Base-by-base conservation (phyloP, 225 moss, liverwort and hornwort genomes). In the Antitrichia curtipendula region DNA sequence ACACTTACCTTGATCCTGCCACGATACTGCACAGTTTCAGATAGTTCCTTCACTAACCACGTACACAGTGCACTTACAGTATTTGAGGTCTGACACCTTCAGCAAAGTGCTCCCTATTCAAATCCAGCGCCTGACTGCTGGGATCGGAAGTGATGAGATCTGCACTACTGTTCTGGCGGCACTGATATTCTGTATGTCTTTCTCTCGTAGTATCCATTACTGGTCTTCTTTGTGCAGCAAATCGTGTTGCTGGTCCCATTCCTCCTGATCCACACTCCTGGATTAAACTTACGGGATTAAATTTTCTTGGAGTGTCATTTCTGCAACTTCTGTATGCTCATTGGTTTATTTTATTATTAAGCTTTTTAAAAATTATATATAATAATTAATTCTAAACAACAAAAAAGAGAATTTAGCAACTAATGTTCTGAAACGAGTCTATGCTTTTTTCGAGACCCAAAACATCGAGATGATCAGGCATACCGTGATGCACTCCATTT, bases 161-260 rank as follows among this genome's bases (percentile, higher is more conserved):
- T 78, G 88, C 87, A 85, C 86, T 78, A 81, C 69, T 92, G 59
- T 84, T 92, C 63, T 85, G 92, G 77, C 87, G 92, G 73, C 87
- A 80, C 52, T 72, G 84, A 22, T 81, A 81, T 77, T 92, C 92
- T 49, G 90, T 57, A 66, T 77, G 64, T 86, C 85, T 88, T 54
- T 92, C 92, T 84, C 84, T 90, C 50, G 83, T 49, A 43, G 81
- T 80, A 88, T 92, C 92, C 86, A 92, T 85, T 59, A 92, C 90
- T 65, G 92, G 92, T 85, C 92, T 85, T 85, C 92, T 86, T 86
- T 90, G 92, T 27, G 92, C 88, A 84, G 92, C 92, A 82, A 92
- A 92, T 78, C 92, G 76, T 62, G 92, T 92, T 41, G 92, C 92
- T 53, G 92, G 92, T 77, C 92, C 91, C 57, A 84, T 49, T 64